Evolutionary conservation across 352 stramenopile species (phyloP).

Genomic region (Hyaloperonospora arabidopsidis): DNA sequence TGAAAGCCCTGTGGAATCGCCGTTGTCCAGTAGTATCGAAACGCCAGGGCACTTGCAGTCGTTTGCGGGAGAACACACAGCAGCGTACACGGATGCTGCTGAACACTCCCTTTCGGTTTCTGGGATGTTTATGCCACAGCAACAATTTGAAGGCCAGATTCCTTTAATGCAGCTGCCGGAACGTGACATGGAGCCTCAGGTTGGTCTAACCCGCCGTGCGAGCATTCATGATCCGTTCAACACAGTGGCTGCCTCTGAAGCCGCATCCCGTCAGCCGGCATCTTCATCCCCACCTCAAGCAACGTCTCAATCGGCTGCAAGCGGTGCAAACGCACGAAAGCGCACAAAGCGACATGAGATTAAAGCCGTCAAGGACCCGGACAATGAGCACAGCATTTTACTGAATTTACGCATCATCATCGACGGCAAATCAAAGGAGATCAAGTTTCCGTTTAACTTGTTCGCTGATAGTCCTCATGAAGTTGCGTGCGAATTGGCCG

Average conservation of each 20-base stretch:
- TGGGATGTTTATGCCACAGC: slow-evolving; percentile 27
- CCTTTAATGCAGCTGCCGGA: slow-evolving; percentile 30
- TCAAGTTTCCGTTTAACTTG: slow-evolving; percentile 94
- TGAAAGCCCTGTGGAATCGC: slow-evolving; percentile 24
- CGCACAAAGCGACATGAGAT: slow-evolving; percentile 75
- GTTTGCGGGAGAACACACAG: slow-evolving; percentile 19
- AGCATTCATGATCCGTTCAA: slow-evolving; percentile 26
- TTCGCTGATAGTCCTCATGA: slow-evolving; percentile 91
- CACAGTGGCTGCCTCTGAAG: slow-evolving; percentile 7
- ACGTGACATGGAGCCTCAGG: slow-evolving; percentile 21
- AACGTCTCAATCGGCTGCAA: slow-evolving; percentile 1
- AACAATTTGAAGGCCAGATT: slow-evolving; percentile 17
- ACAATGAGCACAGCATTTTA: slow-evolving; percentile 77
- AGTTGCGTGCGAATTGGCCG: slow-evolving; percentile 91
- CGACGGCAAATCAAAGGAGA: slow-evolving; percentile 91
- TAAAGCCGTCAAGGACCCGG: slow-evolving; percentile 69
- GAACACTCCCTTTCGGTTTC: slow-evolving; percentile 26
- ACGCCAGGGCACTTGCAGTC: slow-evolving; percentile 22
- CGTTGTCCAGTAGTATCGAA: slow-evolving; percentile 18
- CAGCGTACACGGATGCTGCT: background rate
- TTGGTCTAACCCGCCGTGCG: slow-evolving; percentile 22
- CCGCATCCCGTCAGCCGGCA: slow-evolving; percentile 10
- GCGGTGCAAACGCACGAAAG: slow-evolving; percentile 30
- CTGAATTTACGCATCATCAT: slow-evolving; percentile 87
- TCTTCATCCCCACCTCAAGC: slow-evolving; percentile 6